These are phyloP conservation scores for Ottelia alismoides DNA, from an alignment of 106 monocot genomes.

Conservation along the genomic window DNA sequence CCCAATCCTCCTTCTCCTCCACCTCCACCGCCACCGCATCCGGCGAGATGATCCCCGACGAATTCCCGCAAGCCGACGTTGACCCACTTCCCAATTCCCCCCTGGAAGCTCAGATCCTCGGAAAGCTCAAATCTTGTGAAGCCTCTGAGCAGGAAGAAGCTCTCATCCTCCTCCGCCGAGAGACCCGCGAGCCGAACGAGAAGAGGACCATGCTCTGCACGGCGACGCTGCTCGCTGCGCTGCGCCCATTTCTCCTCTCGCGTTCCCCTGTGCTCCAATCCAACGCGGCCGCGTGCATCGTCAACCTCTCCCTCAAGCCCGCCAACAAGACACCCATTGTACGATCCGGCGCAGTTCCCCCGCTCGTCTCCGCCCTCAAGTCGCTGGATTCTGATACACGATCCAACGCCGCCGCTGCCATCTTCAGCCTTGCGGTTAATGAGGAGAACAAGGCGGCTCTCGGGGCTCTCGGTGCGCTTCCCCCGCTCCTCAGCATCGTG, in stretches of 20 bases:
- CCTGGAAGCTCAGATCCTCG: no score
- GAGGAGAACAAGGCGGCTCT: conserved; percentile 52
- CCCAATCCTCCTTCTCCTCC: no score
- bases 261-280: no score
- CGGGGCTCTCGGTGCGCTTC: conserved; percentile 64
- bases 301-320: conserved; percentile 66
- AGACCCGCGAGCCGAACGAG: background rate
- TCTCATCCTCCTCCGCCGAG: conserved; percentile 2
- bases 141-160: no score
- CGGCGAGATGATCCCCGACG: no score
- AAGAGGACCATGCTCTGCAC: conserved; percentile 4
- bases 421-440: conserved; percentile 61
- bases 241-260: conserved; percentile 19
- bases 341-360: conserved; percentile 45
- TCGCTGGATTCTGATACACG: conserved; percentile 28
- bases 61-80: no score
- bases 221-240: conserved; percentile 21
- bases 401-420: conserved; percentile 56
- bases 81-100: no score
- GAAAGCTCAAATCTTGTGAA: no score
- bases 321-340: conserved; percentile 54
- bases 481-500: conserved; percentile 54
- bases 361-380: conserved; percentile 35
- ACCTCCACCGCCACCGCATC: no score
- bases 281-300: conserved; percentile 44